A percentile compares a stretch with the other conserved stretches of the same genome.
These are phyloP conservation scores for Candida stauntonica DNA, from an alignment of 805 yeast species.

Conservation along the genomic window DNA sequence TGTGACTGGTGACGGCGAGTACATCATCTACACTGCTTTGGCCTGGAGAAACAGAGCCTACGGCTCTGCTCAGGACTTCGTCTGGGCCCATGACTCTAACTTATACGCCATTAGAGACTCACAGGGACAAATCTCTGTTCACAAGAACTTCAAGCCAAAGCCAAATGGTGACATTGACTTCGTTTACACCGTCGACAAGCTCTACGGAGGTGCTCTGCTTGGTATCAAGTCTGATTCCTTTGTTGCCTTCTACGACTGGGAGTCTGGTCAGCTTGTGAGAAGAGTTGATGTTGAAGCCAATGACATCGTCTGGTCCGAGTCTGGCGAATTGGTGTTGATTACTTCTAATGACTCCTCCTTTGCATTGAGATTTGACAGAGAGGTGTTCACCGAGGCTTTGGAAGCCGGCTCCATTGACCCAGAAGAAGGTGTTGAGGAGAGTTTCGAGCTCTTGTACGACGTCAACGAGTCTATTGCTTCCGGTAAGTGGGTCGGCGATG, in stretches of 20 bases:
- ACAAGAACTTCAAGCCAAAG: constrained; percentile 81
- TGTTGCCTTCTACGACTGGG: constrained; percentile 93
- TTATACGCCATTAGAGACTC: constrained; percentile 80
- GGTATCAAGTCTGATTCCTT: constrained; percentile 83
- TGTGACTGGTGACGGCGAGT: constrained; percentile 97
- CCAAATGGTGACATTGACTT: constrained; percentile 59
- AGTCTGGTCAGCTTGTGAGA: constrained; percentile 74
- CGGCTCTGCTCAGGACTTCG: constrained; percentile 87
- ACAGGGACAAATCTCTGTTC: constrained; percentile 59
- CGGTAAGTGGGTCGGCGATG: constrained; percentile 97
- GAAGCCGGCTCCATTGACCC: constrained; percentile 54
- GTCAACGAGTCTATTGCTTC: constrained; percentile 76
- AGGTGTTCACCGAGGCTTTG: constrained; percentile 58
- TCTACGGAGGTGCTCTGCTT: constrained; percentile 85
- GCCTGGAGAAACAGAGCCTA: constrained; percentile 97
- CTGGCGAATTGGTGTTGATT: constrained; percentile 83
- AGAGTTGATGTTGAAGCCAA: constrained; percentile 81
- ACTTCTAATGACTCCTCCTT: constrained; percentile 69
- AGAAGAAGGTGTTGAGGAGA: constrained; percentile 85
- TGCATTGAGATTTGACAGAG: constrained; percentile 70
- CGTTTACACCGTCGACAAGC: constrained; percentile 68
- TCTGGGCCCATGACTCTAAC: constrained; percentile 91
- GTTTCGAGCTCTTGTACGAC: constrained; percentile 82
- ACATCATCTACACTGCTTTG: constrained; percentile 89
- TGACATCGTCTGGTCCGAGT: constrained; percentile 88